phyloP scores from a whole-genome alignment of 1,284 basidiomycete genomes.

The Rhizopogon parksii region DNA sequence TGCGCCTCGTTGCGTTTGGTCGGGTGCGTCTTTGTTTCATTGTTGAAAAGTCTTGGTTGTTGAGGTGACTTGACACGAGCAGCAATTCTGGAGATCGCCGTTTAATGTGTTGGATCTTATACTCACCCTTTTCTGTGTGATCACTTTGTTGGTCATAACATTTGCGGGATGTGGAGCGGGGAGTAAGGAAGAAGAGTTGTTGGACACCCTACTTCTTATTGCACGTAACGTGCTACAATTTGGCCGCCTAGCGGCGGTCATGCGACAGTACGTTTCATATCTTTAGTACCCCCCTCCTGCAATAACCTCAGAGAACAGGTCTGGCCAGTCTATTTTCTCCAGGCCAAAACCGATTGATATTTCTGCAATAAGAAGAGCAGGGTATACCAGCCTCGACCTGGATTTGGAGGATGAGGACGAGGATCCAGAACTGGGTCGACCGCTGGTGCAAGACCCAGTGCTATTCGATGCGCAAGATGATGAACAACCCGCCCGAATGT shows the following conservation, averaged over 20 bases:
- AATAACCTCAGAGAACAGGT: slow-evolving; percentile 41
- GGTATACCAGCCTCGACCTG: slow-evolving; percentile 60
- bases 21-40: slow-evolving; percentile 47
- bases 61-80: background rate
- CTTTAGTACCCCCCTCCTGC: background rate
- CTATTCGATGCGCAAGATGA: slow-evolving; percentile 50
- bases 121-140: slow-evolving; percentile 77
- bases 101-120: slow-evolving; percentile 86
- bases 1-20: slow-evolving; percentile 86
- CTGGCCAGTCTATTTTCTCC: slow-evolving; percentile 90
- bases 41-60: background rate
- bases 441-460: slow-evolving; percentile 48
- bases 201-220: slow-evolving; percentile 86
- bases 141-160: slow-evolving; percentile 81
- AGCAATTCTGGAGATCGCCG: slow-evolving; percentile 95
- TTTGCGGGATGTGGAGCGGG: slow-evolving; percentile 72
- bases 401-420: slow-evolving; percentile 67
- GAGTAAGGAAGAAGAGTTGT: slow-evolving; percentile 82
- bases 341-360: slow-evolving; percentile 91
- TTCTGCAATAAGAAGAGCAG: slow-evolving; percentile 59
- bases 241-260: slow-evolving; percentile 79
- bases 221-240: slow-evolving; percentile 90
- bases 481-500: slow-evolving; percentile 25
- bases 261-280: slow-evolving; percentile 68
- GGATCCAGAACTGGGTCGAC: slow-evolving; percentile 44